Conservation (phyloP, 768 basidiomycete species). For the Mycena rebaudengoi region DNA sequence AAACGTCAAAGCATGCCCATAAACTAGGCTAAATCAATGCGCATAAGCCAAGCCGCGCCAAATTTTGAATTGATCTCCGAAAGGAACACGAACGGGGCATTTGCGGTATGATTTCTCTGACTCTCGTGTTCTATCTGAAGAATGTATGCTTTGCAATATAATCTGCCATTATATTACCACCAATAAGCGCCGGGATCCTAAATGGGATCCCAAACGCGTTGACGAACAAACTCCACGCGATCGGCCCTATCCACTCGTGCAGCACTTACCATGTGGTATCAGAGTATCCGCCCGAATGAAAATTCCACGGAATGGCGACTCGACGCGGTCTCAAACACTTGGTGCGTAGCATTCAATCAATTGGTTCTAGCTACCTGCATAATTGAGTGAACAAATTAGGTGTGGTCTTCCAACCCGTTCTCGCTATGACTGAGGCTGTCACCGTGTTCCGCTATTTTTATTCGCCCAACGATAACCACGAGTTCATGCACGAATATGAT, state of each 20-base stretch:
- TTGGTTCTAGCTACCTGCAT: background rate
- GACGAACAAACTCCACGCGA: background rate
- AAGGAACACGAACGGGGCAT: background rate
- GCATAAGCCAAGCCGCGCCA: too few relatives aligned
- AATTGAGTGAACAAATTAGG: background rate
- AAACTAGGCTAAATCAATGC: too few relatives aligned
- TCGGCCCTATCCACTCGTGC: background rate
- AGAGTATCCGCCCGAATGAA: background rate
- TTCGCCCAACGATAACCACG: constrained; percentile 1
- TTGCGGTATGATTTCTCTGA: too few relatives aligned
- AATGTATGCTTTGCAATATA: too few relatives aligned
- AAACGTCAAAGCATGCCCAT: too few relatives aligned
- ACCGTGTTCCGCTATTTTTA: constrained; percentile 1
- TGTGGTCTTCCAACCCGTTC: constrained; percentile 1
- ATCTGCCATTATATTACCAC: background rate
- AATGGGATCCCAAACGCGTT: background rate
- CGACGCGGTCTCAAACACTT: background rate
- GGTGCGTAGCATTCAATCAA: background rate
- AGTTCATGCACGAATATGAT: too few relatives aligned
- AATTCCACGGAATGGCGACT: background rate
- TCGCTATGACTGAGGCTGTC: constrained; percentile 24
- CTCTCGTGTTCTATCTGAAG: too few relatives aligned
- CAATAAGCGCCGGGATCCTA: background rate
- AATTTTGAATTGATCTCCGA: too few relatives aligned
- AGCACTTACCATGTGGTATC: background rate